phyloP scores from a whole-genome alignment of 148 eudicot species.

The Cornus controversa region DNA sequence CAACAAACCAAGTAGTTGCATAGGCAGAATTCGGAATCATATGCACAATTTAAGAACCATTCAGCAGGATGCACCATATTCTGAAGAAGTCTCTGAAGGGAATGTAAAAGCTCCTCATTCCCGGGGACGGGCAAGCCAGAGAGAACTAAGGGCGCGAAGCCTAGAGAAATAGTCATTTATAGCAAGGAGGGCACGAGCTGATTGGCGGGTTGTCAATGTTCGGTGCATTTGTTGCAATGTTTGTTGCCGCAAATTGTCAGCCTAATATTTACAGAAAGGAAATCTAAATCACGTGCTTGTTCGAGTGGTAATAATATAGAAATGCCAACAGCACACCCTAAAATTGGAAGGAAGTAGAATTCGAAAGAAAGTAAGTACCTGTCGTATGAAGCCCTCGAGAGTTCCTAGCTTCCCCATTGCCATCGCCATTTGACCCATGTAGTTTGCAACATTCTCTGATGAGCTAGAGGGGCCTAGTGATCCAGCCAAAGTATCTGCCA shows the following conservation, averaged over 20 bases:
- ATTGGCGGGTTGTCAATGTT: slow-evolving; percentile 43
- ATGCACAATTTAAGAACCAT: not conserved
- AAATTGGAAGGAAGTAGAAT: not conserved
- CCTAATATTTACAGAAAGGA: slow-evolving; percentile 18
- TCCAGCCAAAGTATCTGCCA: slow-evolving; percentile 46
- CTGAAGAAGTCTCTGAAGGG: not conserved
- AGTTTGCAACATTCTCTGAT: slow-evolving; percentile 42
- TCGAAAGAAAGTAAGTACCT: slow-evolving; percentile 20
- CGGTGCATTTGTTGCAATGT: slow-evolving; percentile 47
- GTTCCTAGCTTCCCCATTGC: slow-evolving; percentile 51
- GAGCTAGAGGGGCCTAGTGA: slow-evolving; percentile 40
- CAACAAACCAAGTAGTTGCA: too few relatives aligned
- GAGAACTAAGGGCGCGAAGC: slow-evolving; percentile 42
- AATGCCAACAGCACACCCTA: not conserved
- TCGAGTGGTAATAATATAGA: not conserved
- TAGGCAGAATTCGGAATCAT: not conserved
- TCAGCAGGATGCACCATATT: not conserved
- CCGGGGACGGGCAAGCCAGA: slow-evolving; percentile 44
- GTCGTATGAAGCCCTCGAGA: slow-evolving; percentile 43
- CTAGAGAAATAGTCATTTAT: slow-evolving; percentile 44
- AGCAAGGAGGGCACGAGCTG: slow-evolving; percentile 43
- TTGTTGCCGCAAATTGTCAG: slow-evolving; percentile 42
- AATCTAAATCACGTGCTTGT: not conserved
- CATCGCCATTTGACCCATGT: slow-evolving; percentile 54
- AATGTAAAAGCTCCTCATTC: slow-evolving; percentile 17